Evolutionary conservation across 805 yeast species (phyloP).

Genomic region (Wickerhamiella occidentalis): DNA sequence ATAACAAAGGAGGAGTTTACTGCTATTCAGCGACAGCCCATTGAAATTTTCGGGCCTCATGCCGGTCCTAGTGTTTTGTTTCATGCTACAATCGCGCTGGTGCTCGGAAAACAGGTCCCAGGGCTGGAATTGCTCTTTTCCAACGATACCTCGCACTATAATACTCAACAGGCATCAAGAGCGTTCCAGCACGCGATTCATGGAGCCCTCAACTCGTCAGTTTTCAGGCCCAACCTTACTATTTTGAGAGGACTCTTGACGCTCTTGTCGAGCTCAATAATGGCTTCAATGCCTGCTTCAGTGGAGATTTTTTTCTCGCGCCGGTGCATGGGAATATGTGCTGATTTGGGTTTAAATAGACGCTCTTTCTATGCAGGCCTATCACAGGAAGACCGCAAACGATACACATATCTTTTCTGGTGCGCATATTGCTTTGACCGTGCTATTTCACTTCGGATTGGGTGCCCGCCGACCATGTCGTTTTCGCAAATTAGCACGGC

Average conservation of each 20-base stretch:
- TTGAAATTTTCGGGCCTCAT: neutral
- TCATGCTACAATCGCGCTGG: neutral
- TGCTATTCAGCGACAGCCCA: neutral
- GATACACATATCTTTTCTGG: slow-evolving; percentile 35
- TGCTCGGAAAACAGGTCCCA: neutral
- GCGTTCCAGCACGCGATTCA: slow-evolving; percentile 15
- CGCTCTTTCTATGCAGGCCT: slow-evolving; percentile 34
- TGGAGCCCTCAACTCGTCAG: slow-evolving; percentile 38
- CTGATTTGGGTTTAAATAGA: slow-evolving; percentile 46
- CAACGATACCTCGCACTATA: neutral
- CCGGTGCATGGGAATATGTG: slow-evolving; percentile 38
- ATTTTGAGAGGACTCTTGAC: slow-evolving; percentile 33
- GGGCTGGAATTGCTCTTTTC: neutral
- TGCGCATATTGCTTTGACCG: slow-evolving; percentile 37
- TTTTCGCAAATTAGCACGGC: slow-evolving; percentile 16
- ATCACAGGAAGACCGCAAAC: slow-evolving; percentile 28
- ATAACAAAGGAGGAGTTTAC: slow-evolving; percentile 5
- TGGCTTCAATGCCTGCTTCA: neutral
- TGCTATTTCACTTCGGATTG: slow-evolving; percentile 35
- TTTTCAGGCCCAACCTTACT: slow-evolving; percentile 38
- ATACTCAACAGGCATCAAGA: neutral
- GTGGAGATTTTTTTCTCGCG: slow-evolving; percentile 3
- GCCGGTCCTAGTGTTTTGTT: neutral
- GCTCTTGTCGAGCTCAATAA: neutral
- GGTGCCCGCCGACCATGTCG: slow-evolving; percentile 37